Conservation (phyloP, 2,329 filamentous ascomycete genomes). For the Scedosporium minutisporum region DNA sequence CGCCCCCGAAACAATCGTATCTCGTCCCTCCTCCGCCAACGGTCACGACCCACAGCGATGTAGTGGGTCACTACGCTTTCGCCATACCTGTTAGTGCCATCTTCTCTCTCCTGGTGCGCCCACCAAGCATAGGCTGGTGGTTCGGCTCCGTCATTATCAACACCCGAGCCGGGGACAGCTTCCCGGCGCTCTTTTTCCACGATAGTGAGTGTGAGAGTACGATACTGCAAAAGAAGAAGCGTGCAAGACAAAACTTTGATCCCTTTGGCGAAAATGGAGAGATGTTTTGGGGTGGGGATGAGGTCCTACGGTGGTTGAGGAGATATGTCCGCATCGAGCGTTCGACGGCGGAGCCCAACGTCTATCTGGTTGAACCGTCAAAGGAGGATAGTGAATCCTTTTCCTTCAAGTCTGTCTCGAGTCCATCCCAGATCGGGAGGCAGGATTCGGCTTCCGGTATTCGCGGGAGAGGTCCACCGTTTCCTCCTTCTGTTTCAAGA, state of each 20-base stretch:
- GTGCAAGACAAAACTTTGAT: conserved; percentile 76
- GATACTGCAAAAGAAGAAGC: conserved; percentile 83
- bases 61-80: conserved; percentile 77
- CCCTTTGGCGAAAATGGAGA: conserved; percentile 77
- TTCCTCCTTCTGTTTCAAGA: conserved; percentile 24
- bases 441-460: conserved; percentile 23
- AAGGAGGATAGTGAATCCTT: conserved; percentile 79
- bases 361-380: conserved; percentile 82
- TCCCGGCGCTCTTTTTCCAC: conserved; percentile 94
- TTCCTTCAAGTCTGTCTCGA: conserved; percentile 49
- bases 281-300: conserved; percentile 97
- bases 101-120: conserved; percentile 81
- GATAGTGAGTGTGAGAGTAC: conserved; percentile 95
- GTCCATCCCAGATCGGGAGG: conserved; percentile 31
- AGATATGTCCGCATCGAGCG: conserved; percentile 76
- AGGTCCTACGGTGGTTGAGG: conserved; percentile 83
- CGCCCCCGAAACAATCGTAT: conserved; percentile 75
- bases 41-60: conserved; percentile 62
- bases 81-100: conserved; percentile 83
- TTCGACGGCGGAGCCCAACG: conserved; percentile 76
- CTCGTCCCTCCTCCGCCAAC: conserved; percentile 88
- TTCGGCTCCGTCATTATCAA: conserved; percentile 95
- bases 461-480: conserved; percentile 24
- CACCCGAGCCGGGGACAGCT: conserved; percentile 79
- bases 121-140: conserved; percentile 96